Percentiles rank a stretch among this genome's conserved stretches.
phyloP scores from a whole-genome alignment of 192 early-diverging fungal species.

The Rhizophagus sp. region DNA sequence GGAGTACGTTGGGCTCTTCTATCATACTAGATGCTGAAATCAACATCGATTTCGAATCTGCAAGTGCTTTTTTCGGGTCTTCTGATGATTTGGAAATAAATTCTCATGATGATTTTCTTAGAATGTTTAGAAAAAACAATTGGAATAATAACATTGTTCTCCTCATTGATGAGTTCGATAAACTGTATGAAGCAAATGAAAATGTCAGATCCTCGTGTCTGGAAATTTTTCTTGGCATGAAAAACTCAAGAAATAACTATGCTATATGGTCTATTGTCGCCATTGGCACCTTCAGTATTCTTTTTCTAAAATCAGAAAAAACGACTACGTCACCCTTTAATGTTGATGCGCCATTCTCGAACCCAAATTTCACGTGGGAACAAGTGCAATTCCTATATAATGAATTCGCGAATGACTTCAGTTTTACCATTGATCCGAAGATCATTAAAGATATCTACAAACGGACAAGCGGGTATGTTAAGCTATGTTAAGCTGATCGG shows the following conservation, averaged over 20 bases:
- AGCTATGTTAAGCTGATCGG: too few species aligned
- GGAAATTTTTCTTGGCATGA: background rate
- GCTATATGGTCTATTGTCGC: background rate
- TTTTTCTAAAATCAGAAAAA: constrained; percentile 6
- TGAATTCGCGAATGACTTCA: too few species aligned
- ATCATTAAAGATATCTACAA: too few species aligned
- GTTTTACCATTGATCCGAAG: too few species aligned
- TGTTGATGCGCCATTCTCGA: background rate
- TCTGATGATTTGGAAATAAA: background rate
- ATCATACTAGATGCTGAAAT: too few species aligned
- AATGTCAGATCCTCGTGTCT: too few species aligned
- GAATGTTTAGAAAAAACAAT: background rate
- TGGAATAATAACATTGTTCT: constrained; percentile 17
- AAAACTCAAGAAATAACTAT: background rate
- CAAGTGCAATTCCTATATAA: background rate
- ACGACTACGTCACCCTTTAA: constrained; percentile 19
- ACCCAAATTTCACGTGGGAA: constrained; percentile 19
- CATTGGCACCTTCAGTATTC: constrained; percentile 24
- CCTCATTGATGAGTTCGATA: constrained; percentile 28
- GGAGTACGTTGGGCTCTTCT: background rate
- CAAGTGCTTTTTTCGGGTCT: background rate
- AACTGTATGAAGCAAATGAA: too few species aligned
- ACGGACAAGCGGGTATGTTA: too few species aligned
- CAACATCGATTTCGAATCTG: too few species aligned
- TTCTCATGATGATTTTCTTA: constrained; percentile 17